Evolutionary conservation across 2,329 filamentous ascomycete species (phyloP), one percentile per base, ranked within the genome.

Genomic region (Botrytis pseudocinerea): DNA sequence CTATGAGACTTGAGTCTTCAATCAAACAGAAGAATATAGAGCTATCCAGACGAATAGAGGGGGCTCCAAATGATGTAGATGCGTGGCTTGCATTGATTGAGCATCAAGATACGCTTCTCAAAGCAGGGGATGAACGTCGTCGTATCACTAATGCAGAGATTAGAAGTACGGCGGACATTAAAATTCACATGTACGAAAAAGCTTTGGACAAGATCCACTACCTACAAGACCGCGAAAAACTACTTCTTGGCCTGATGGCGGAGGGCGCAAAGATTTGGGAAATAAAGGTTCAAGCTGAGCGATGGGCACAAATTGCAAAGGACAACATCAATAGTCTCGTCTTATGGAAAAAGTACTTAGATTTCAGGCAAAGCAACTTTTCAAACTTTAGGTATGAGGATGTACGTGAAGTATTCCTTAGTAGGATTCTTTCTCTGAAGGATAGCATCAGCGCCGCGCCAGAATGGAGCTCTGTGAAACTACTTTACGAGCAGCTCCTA

Each of bases 191-290:
- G 74, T 93, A 95, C 74, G 90, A 95, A 76, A 90, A 93, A 74
- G 95, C 95, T 0, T 81, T 97, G 12, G 83, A 85, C 18, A 87
- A 91, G 63, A 85, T 88, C 9, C 80, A 81, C 0, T 82, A 83
- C 54, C 62, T 79, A 28, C 66, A 81, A 28, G 85, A 87, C 60
- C 86, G 88, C 25, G 87, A 92, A 74, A 83, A 82, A 14, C 84
- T 98, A 1, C 81, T 94, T 10, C 81, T 92, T 16, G 89, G 88
- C 6, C 85, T 94, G 73, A 91, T 98, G 86, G 85, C 87, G 12
- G 92, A 97, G 80, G 93, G 93, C 0, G 82, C 85, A n/a, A 89
- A 88, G 74, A 83, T 94, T 2, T 97, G 95, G 94, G 90, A 91
- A 68, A 82, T 84, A 9, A 87, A 88, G 72, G 87, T 86, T 70